These are phyloP conservation scores for Salix exigua DNA, from an alignment of 345 rosid genomes.

Conservation along the genomic window DNA sequence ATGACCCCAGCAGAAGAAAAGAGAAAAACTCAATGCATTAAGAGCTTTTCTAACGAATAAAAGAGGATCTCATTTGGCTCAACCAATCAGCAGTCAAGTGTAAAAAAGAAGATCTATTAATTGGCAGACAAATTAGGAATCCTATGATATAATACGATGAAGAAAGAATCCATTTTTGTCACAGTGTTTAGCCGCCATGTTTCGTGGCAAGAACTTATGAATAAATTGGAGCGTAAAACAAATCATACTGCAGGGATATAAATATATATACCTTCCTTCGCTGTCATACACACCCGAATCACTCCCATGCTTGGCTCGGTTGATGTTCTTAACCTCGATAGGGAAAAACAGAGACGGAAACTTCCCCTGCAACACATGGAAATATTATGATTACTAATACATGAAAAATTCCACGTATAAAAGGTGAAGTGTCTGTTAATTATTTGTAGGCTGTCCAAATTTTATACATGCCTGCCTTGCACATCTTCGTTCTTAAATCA, in stretches of 20 bases:
- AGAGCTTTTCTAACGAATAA: no score
- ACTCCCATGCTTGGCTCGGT: constrained; percentile 68
- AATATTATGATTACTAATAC: not conserved
- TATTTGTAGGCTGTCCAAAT: not conserved
- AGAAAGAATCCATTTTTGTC: not conserved
- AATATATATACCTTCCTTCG: constrained; percentile 57
- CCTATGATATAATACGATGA: no score
- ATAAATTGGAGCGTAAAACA: not conserved
- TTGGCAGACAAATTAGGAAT: no score
- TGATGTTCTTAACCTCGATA: constrained; percentile 68
- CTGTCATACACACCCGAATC: constrained; percentile 77
- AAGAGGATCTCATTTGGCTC: no score
- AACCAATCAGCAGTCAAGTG: no score
- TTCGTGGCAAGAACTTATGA: not conserved
- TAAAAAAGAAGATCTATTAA: no score
- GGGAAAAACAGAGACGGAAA: constrained; percentile 57
- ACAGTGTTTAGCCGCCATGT: not conserved
- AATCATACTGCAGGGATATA: not conserved
- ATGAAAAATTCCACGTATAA: not conserved
- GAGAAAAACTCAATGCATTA: no score
- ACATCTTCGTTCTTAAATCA: not conserved
- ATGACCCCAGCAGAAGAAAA: no score
- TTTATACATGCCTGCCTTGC: not conserved
- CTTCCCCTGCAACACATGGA: constrained; percentile 50
- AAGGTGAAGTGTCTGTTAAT: not conserved